Evolutionary conservation across 2,329 filamentous ascomycete species (phyloP), one percentile per base, ranked within the genome.

Genomic region (Cryphonectria nitschkei): DNA sequence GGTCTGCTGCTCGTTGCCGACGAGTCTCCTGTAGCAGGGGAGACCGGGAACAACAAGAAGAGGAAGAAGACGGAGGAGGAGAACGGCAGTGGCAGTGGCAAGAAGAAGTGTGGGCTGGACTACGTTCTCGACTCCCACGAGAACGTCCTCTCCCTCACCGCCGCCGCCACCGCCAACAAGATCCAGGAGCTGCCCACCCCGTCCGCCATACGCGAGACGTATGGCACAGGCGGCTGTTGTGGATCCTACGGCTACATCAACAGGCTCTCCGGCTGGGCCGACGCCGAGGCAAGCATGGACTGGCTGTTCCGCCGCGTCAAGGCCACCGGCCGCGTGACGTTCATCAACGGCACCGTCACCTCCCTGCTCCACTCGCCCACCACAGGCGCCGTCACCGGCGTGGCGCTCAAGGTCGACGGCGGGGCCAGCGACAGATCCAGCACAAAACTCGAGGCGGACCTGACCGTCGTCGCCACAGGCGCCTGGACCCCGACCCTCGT

Each of bases 401-500:
- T 58, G 79, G 76, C 61, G 82, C 39, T 87, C n/a, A 43, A 43
- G 19, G 83, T 85, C 0, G 93, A 93, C 46, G 92, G 39, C 77
- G 80, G 46, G 70, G 11, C 37, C 8, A 22, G 39, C 39, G 9
- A 1, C 41, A 43, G 39, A 11, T 11, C 13, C 41, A 43, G 11
- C 41, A 22, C 19, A 50, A 79, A 56, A 74, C 32, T 84, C 3
- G 76, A 77, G 29, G 82, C 82, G 4, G 92, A 93, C 71, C 84
- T 97, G 9, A 90, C 93, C 46, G 84, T 98, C 69, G 85, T 97
- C 2, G 94, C 95, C 0, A 90, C 94, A 0, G 95, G 95, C 22
- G 94, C 95, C 5, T 98, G 95, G 95, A 93, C 93, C 2, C 88
- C 90, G 2, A 86, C 88, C 1, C 85, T 98, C 32, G 82, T 98